Evolutionary conservation across 495 filamentous ascomycete genomes (phyloP).

Genomic region (Tuber aestivum): DNA sequence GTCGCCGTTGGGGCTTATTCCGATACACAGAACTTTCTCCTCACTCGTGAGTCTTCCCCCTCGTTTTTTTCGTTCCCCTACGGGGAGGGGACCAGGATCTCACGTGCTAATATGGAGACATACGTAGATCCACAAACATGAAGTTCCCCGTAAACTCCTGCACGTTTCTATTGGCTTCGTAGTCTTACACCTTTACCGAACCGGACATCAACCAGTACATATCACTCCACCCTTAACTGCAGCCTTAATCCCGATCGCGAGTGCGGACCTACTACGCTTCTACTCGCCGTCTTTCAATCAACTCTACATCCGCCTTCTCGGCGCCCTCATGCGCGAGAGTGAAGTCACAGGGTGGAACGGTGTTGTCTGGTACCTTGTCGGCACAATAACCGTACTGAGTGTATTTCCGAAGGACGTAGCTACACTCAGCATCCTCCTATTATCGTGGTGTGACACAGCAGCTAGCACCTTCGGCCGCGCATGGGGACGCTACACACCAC

Average conservation of each 20-base stretch:
- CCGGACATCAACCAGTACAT: constrained; percentile 61
- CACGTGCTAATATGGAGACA: not conserved
- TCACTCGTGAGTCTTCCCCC: constrained; percentile 51
- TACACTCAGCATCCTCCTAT: constrained; percentile 75
- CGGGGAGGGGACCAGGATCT: not conserved
- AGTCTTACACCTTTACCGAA: constrained; percentile 72
- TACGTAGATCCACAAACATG: constrained; percentile 60
- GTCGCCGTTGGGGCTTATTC: constrained; percentile 87
- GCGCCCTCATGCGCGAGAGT: constrained; percentile 91
- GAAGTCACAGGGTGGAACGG: constrained; percentile 92
- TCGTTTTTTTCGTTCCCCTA: not conserved
- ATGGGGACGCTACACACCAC: constrained; percentile 80
- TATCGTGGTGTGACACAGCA: constrained; percentile 97
- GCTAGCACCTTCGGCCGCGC: constrained; percentile 85
- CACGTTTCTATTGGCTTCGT: constrained; percentile 96
- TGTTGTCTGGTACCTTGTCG: constrained; percentile 91
- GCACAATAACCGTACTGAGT: constrained; percentile 74
- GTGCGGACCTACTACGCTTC: constrained; percentile 76
- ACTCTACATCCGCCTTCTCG: constrained; percentile 74
- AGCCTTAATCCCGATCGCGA: constrained; percentile 80
- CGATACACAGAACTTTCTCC: constrained; percentile 74
- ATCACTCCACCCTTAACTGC: constrained; percentile 78
- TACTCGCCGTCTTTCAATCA: constrained; percentile 73
- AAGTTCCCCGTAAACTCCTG: constrained; percentile 67
- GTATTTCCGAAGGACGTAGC: constrained; percentile 95